Conservation (phyloP, 495 filamentous ascomycete genomes). For the Thozetella sp. region DNA sequence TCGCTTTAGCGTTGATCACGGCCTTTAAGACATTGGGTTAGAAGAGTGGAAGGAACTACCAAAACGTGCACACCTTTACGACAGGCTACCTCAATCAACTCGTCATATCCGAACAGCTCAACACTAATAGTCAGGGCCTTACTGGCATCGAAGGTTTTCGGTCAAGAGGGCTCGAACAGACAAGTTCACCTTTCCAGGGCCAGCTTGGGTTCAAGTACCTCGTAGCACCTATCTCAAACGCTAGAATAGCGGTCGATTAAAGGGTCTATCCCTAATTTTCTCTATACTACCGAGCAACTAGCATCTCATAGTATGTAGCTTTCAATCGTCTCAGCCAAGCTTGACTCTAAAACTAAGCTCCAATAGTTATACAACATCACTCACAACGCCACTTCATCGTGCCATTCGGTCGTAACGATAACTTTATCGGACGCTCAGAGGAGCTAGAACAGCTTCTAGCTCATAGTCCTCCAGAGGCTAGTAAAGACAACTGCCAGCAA, state of each 20-base stretch:
- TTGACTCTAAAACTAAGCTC: too few species aligned
- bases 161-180: background rate
- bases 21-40: constrained; percentile 7
- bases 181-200: background rate
- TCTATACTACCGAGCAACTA: too few species aligned
- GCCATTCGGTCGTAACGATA: constrained; percentile 27
- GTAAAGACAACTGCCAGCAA: constrained; percentile 27
- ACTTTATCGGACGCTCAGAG: constrained; percentile 41
- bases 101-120: background rate
- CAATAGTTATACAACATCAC: too few species aligned
- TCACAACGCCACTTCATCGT: constrained; percentile 15
- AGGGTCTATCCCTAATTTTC: background rate
- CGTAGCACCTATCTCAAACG: constrained; percentile 1
- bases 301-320: too few species aligned
- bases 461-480: constrained; percentile 16
- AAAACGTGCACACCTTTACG: constrained; percentile 12
- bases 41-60: constrained; percentile 12
- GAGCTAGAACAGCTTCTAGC: constrained; percentile 32
- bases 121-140: constrained; percentile 5
- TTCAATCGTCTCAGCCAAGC: too few species aligned
- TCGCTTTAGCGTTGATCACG: constrained; percentile 15
- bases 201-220: background rate
- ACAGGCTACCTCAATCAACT: constrained; percentile 7
- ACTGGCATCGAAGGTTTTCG: constrained; percentile 2
- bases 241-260: background rate